Evolutionary conservation across 1,139 yeast species (phyloP), one percentile per base, ranked within the genome.

Genomic region (Taphrina pruni): DNA sequence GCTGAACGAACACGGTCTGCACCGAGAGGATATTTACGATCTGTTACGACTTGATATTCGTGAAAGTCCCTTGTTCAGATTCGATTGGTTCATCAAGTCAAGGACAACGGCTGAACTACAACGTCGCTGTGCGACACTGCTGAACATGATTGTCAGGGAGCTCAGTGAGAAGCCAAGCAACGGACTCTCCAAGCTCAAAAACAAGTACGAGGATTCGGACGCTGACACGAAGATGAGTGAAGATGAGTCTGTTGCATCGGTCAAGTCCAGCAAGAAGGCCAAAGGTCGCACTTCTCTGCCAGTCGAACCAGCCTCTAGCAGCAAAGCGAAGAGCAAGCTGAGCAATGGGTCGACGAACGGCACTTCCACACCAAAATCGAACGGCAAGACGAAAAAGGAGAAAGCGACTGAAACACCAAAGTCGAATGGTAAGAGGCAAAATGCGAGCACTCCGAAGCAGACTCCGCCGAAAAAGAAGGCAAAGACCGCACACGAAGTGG

Each of bases 81-180:
- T 91, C 77, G 97, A 94, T 75, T 94, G 97, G 95, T 94, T 87
- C 77, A 85, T 94, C 76, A 82, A 85, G 72, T 89, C 97, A 0
- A 83, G 99, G 74, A 88, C 96, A 0, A 86, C 96, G 0, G 88
- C 87, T 72, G 99, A 94, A 75, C 76, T 94, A 58, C 87, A 91
- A 8, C 85, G 97, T 77, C 85, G 99, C 74, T 86, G 92, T 56
- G 87, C 86, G 66, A 92, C 98, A 0, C 80, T 94, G 69, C 79
- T 94, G 62, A 81, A 91, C 46, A 89, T 96, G 5, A 83, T 94
- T 36, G 86, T 91, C 0, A 85, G 93, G 75, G 98, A 94, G 43
- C 35, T 65, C 38, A 54, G 72, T 50, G 67, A 55, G 14, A 45
- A 45, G 21, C 54, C 62, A 17, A 58, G 26, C 26, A 45, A 43